phyloP scores from a whole-genome alignment of 495 filamentous ascomycete species.

The Trypethelium eluteriae region DNA sequence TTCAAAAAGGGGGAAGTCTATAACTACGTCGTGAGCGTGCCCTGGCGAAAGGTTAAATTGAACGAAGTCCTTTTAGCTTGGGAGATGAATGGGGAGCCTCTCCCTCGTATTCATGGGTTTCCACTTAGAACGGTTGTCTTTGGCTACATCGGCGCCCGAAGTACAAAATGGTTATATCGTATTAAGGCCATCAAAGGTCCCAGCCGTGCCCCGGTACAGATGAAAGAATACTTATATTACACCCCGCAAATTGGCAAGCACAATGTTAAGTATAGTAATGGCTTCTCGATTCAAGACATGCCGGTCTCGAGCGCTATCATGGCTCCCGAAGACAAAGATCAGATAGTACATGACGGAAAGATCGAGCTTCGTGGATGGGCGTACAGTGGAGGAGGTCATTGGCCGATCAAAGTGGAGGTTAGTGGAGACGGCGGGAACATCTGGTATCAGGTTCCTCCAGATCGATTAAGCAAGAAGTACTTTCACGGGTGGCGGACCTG shows the following conservation, averaged over 20 bases:
- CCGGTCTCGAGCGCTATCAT: slow-evolving; percentile 53
- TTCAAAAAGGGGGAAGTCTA: slow-evolving; percentile 53
- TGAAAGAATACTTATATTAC: slow-evolving; percentile 8
- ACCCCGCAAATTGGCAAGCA: slow-evolving; percentile 41
- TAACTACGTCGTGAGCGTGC: slow-evolving; percentile 56
- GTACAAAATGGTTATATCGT: slow-evolving; percentile 49
- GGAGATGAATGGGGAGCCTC: slow-evolving; percentile 59
- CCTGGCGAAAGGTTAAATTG: slow-evolving; percentile 54
- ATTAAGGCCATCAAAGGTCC: slow-evolving; percentile 43
- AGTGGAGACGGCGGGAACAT: slow-evolving; percentile 48
- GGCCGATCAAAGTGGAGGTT: slow-evolving; percentile 51
- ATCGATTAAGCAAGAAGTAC: slow-evolving; percentile 47
- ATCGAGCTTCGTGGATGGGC: slow-evolving; percentile 52
- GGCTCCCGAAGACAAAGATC: slow-evolving; percentile 30
- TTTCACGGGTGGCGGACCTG: slow-evolving; percentile 50
- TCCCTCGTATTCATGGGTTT: slow-evolving; percentile 57
- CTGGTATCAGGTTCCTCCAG: slow-evolving; percentile 50
- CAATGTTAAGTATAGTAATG: slow-evolving; percentile 33
- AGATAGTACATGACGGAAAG: slow-evolving; percentile 46
- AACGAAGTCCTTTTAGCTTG: slow-evolving; percentile 59
- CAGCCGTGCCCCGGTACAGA: slow-evolving; percentile 30
- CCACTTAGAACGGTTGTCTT: slow-evolving; percentile 53
- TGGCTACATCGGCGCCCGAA: slow-evolving; percentile 53
- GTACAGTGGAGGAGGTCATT: slow-evolving; percentile 50
- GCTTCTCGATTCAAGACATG: slow-evolving; percentile 56